Conservation (phyloP, 805 yeast genomes). For the Ogataea pini region DNA sequence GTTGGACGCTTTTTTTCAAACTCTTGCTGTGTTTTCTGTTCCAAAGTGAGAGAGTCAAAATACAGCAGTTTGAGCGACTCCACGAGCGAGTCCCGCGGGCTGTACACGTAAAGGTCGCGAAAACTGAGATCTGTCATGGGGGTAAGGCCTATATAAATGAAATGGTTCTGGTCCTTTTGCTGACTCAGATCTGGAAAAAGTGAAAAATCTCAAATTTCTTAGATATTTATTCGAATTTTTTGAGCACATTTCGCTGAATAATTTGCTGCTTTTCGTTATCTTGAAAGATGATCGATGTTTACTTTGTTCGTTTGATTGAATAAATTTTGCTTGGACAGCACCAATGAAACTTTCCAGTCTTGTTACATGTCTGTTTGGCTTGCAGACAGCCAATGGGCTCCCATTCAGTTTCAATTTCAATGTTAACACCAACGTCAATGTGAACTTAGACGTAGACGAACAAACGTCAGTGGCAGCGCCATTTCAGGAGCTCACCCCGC, state of each 20-base stretch:
- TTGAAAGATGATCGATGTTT: no score
- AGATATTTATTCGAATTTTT: no score
- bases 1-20: constrained; percentile 12
- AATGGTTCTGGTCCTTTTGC: no score
- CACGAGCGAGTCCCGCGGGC: constrained; percentile 41
- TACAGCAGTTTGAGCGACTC: constrained; percentile 51
- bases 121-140: constrained; percentile 15
- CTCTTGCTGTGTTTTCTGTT: constrained; percentile 27
- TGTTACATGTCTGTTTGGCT: neutral
- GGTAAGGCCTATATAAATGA: no score
- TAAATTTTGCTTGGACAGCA: neutral
- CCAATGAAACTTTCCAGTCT: neutral
- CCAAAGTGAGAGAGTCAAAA: constrained; percentile 53
- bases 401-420: constrained; percentile 14
- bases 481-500: neutral
- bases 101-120: constrained; percentile 50
- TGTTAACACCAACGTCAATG: constrained; percentile 10
- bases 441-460: constrained; percentile 5
- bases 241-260: no score
- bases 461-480: neutral
- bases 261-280: neutral
- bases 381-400: neutral
- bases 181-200: neutral
- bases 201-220: no score
- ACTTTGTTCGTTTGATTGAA: no score